Percentiles rank a stretch among this genome's conserved stretches.
Evolutionary conservation across 441 rosid genomes (phyloP).

Genomic region (Adansonia grandidieri): DNA sequence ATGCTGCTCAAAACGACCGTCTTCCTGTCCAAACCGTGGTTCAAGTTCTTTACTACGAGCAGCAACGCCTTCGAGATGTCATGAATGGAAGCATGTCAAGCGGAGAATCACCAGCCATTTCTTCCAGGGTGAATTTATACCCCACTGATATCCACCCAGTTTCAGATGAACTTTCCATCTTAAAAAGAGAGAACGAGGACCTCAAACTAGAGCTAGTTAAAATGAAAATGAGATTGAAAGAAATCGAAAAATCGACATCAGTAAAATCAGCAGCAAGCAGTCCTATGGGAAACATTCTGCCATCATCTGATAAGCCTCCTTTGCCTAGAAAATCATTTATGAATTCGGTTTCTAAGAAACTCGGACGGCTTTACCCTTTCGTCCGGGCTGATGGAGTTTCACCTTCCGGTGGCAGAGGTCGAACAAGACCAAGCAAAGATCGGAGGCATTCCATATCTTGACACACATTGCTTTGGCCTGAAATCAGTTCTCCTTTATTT

Average conservation of each 20-base stretch:
- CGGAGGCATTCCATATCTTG: constrained; percentile 88
- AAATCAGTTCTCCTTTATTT: no score
- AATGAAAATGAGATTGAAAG: constrained; percentile 85
- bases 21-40: constrained; percentile 87
- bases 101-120: constrained; percentile 46
- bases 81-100: constrained; percentile 47
- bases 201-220: constrained; percentile 74
- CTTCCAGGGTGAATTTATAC: constrained; percentile 37
- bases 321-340: constrained; percentile 79
- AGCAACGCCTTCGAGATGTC: constrained; percentile 81
- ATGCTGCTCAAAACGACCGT: constrained; percentile 72
- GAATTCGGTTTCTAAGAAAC: constrained; percentile 73
- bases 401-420: constrained; percentile 48
- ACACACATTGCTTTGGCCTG: no score
- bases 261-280: constrained; percentile 38
- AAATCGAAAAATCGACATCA: constrained; percentile 51
- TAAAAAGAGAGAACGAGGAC: constrained; percentile 78
- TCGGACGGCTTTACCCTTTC: constrained; percentile 79
- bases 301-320: constrained; percentile 76
- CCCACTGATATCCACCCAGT: constrained; percentile 48
- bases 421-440: constrained; percentile 69
- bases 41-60: constrained; percentile 91
- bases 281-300: constrained; percentile 36
- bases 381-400: constrained; percentile 49
- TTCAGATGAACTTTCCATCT: constrained; percentile 62